Evolutionary conservation across 306 rosid species (phyloP).

Genomic region (Pachyrhizus erosus): DNA sequence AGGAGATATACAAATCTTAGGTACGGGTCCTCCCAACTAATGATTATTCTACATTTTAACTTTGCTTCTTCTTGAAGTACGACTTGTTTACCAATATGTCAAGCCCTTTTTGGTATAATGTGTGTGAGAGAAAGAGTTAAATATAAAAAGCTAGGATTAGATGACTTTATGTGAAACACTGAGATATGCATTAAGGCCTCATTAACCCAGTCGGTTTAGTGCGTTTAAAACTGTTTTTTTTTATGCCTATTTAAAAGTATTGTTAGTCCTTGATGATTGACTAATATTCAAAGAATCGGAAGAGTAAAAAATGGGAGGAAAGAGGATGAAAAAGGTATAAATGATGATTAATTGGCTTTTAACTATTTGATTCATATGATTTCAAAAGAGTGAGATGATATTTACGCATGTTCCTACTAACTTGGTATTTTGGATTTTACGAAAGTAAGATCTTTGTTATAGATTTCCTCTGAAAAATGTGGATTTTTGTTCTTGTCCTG

Average conservation of each 20-base stretch:
- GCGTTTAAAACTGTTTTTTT: no score
- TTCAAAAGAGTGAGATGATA: not conserved
- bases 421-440: not conserved
- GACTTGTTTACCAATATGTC: not conserved
- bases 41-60: not conserved
- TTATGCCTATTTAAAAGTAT: not conserved
- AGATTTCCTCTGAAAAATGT: not conserved
- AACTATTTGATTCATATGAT: not conserved
- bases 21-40: not conserved
- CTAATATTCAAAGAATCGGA: no score
- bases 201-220: not conserved
- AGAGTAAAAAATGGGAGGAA: not conserved
- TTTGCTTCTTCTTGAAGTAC: not conserved
- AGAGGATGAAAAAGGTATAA: not conserved
- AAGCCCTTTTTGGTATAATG: not conserved
- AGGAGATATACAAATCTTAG: not conserved
- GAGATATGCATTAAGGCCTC: not conserved
- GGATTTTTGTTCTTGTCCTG: constrained; percentile 11
- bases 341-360: not conserved
- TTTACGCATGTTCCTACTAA: not conserved
- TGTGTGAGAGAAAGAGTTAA: not conserved
- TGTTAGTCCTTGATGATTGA: not conserved
- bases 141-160: not conserved
- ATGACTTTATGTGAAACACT: not conserved
- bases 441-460: not conserved